Conservation (phyloP, 345 rosid species). For the Conringia planisiliqua region DNA sequence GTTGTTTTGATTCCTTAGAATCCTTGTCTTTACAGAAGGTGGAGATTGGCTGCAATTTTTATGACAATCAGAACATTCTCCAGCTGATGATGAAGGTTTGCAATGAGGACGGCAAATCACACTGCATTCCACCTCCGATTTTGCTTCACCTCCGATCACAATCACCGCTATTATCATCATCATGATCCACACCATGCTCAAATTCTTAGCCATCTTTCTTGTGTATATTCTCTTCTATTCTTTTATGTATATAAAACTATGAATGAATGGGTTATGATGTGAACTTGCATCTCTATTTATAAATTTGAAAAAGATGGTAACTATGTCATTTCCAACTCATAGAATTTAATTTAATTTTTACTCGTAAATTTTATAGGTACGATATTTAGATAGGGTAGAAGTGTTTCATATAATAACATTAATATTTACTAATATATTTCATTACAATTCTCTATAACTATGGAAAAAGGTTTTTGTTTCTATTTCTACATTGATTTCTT, state of each 20-base stretch:
- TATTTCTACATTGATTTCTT: neutral
- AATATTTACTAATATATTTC: neutral
- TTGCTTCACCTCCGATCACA: conserved; percentile 6
- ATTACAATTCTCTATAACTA: neutral
- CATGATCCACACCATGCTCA: neutral
- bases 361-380: too few relatives aligned
- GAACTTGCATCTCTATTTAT: neutral
- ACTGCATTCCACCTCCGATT: neutral
- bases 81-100: neutral
- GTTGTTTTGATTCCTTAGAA: neutral
- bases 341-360: neutral
- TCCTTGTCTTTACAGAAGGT: neutral
- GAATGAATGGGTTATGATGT: neutral
- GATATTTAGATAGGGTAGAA: neutral
- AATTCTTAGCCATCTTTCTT: neutral
- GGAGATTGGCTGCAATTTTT: neutral
- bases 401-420: neutral
- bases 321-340: neutral
- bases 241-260: neutral
- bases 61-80: neutral
- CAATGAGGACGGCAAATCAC: conserved; percentile 1
- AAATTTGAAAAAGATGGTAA: neutral
- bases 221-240: neutral
- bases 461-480: neutral
- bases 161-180: neutral